These are phyloP conservation scores for Mycena rebaudengoi DNA, from an alignment of 768 basidiomycete genomes.

Conservation along the genomic window DNA sequence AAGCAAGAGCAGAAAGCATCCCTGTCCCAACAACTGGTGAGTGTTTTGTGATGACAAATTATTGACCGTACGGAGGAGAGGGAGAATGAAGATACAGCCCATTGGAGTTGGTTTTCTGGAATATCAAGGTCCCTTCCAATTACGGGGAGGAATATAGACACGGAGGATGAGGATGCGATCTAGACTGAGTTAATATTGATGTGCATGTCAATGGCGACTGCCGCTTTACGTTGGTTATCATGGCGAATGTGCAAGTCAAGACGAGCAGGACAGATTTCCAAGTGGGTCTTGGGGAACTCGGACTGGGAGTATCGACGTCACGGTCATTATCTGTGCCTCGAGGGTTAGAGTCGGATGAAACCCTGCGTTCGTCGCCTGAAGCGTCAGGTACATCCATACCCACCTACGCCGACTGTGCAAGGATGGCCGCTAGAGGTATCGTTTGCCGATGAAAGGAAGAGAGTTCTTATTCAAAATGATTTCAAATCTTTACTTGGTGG, in stretches of 20 bases:
- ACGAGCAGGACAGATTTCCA: conserved; percentile 20
- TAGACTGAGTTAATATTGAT: conserved; percentile 12
- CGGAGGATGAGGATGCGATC: conserved; percentile 41
- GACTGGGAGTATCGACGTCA: too few species aligned
- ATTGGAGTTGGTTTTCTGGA: conserved; percentile 52
- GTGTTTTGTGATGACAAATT: background rate
- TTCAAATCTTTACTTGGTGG: too few species aligned
- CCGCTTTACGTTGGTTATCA: conserved; percentile 48
- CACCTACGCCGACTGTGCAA: too few species aligned
- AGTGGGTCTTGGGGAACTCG: background rate
- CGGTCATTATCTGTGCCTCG: too few species aligned
- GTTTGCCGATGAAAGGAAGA: too few species aligned
- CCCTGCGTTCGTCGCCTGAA: too few species aligned
- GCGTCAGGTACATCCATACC: too few species aligned
- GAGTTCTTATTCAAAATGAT: too few species aligned
- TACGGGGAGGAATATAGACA: conserved; percentile 43
- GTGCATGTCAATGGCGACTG: conserved; percentile 19
- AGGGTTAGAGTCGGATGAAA: too few species aligned
- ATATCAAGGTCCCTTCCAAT: conserved; percentile 49
- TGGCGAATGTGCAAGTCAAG: conserved; percentile 40
- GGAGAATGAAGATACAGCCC: conserved; percentile 59
- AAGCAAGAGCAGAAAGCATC: conserved; percentile 67
- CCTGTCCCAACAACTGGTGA: conserved; percentile 44
- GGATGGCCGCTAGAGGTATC: too few species aligned
- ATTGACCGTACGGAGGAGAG: conserved; percentile 60